Conservation (phyloP, 441 rosid genomes). For the Gossypium aridum region DNA sequence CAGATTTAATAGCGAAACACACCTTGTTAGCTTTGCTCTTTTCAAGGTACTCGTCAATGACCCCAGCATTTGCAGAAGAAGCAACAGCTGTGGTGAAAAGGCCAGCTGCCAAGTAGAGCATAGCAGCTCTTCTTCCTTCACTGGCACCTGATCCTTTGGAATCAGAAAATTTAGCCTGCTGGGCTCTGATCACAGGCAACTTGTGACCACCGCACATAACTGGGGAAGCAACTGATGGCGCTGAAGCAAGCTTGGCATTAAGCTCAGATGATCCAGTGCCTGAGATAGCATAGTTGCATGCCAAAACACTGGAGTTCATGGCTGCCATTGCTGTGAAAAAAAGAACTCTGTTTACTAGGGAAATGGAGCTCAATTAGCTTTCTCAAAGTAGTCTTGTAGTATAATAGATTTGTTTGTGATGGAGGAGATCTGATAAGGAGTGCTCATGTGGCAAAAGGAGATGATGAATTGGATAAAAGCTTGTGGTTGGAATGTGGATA, state of each 20-base stretch:
- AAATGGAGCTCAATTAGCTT: neutral
- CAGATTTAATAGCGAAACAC: conserved; percentile 4
- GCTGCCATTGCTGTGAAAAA: conserved; percentile 46
- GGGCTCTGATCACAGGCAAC: conserved; percentile 63
- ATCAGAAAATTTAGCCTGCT: conserved; percentile 28
- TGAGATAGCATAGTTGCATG: conserved; percentile 70
- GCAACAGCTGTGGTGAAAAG: conserved; percentile 57
- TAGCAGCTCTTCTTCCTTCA: conserved; percentile 72
- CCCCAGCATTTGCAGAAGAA: conserved; percentile 71
- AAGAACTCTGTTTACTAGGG: neutral
- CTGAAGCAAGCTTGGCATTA: conserved; percentile 41
- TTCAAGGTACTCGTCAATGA: conserved; percentile 88
- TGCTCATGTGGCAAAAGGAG: conserved; percentile 36
- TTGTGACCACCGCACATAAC: conserved; percentile 31
- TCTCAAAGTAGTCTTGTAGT: neutral
- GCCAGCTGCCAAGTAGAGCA: conserved; percentile 61
- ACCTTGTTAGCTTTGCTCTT: conserved; percentile 96
- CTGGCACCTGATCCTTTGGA: conserved; percentile 20
- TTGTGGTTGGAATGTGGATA: conserved; percentile 89
- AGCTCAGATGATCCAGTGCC: conserved; percentile 58
- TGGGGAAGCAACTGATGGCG: conserved; percentile 29
- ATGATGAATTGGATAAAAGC: conserved; percentile 37
- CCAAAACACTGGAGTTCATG: conserved; percentile 76
- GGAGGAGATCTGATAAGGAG: conserved; percentile 29
- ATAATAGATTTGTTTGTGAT: neutral